Percentiles rank a stretch among this genome's conserved stretches.
These are phyloP conservation scores for Tetrahymena elliotti DNA, from an alignment of 73 alveolate genomes.

Conservation along the genomic window DNA sequence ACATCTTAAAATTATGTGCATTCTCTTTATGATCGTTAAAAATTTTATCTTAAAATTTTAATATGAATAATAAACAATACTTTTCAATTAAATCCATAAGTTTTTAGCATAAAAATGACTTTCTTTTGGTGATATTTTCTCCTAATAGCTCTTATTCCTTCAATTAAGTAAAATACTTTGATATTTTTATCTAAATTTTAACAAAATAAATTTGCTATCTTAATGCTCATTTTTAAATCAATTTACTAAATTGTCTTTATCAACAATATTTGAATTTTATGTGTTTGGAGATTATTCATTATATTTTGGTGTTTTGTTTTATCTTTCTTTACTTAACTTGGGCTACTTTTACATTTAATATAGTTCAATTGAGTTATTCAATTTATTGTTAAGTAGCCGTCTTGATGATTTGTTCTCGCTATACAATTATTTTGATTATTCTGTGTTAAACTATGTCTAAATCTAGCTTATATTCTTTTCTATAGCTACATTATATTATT, in stretches of 20 bases:
- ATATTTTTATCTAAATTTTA: neutral
- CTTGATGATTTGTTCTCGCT: neutral
- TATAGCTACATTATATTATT: neutral
- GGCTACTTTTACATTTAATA: neutral
- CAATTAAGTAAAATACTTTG: neutral
- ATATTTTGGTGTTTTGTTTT: neutral
- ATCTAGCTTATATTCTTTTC: neutral
- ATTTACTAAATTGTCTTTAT: neutral
- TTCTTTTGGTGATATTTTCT: neutral
- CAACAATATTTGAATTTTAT: neutral
- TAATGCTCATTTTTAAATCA: neutral
- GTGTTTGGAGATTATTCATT: neutral
- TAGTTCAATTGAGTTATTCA: neutral
- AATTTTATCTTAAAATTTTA: neutral
- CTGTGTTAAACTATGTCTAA: neutral
- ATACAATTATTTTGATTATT: neutral
- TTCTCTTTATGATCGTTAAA: neutral
- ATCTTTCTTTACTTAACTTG: neutral
- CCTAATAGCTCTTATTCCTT: neutral
- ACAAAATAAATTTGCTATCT: neutral
- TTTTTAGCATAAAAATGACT: neutral
- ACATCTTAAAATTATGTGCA: neutral
- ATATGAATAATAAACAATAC: neutral
- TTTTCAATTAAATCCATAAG: neutral
- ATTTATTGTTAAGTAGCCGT: neutral